A percentile compares a stretch with the other conserved stretches of the same genome.
Evolutionary conservation across 1,284 basidiomycete species (phyloP).

Genomic region (Rhodotorula sp.): DNA sequence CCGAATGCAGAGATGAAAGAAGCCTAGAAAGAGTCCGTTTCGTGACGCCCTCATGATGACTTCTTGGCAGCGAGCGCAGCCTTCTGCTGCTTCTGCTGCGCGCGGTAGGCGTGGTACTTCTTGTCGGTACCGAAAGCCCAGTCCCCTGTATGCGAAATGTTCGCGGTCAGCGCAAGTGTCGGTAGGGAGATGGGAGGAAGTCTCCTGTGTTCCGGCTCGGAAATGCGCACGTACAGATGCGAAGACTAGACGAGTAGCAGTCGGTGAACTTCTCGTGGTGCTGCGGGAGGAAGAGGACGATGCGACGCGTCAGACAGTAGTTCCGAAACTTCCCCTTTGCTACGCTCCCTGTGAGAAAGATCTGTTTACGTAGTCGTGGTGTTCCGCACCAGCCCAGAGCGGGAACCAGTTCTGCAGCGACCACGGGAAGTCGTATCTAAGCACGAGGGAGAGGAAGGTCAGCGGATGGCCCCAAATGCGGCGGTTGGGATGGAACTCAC

Average conservation of each 20-base stretch:
- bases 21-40: neutral
- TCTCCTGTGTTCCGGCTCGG: too few species aligned
- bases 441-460: too few species aligned
- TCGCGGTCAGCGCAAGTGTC: neutral
- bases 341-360: slow-evolving; percentile 23
- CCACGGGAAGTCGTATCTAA: slow-evolving; percentile 82
- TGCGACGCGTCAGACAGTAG: too few species aligned
- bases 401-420: slow-evolving; percentile 91
- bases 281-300: slow-evolving; percentile 15
- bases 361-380: slow-evolving; percentile 52
- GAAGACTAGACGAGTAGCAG: slow-evolving; percentile 45
- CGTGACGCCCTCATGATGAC: slow-evolving; percentile 13
- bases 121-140: slow-evolving; percentile 43
- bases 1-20: neutral
- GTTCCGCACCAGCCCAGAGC: slow-evolving; percentile 98
- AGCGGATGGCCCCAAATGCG: neutral
- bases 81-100: slow-evolving; percentile 33
- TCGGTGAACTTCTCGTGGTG: slow-evolving; percentile 42
- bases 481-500: neutral
- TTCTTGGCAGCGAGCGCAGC: slow-evolving; percentile 19
- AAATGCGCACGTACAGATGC: slow-evolving; percentile 16
- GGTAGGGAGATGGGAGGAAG: neutral
- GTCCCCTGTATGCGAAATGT: neutral
- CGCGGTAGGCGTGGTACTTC: slow-evolving; percentile 43
- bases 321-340: too few species aligned